These are phyloP conservation scores for Vicia sativa DNA, from an alignment of 306 rosid genomes.

Conservation along the genomic window DNA sequence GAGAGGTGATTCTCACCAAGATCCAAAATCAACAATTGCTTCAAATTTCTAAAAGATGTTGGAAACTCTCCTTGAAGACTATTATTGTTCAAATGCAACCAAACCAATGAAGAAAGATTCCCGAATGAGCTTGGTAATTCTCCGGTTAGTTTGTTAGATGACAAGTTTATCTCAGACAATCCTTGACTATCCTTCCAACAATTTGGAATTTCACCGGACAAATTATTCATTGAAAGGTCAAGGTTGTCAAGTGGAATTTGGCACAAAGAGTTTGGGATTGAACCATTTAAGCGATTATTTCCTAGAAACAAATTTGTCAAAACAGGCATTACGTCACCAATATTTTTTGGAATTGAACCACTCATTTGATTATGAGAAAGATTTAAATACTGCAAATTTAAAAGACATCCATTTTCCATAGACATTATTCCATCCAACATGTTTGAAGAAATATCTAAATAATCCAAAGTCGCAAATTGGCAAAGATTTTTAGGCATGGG, in stretches of 20 bases:
- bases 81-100: constrained; percentile 37
- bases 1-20: constrained; percentile 30
- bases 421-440: not conserved
- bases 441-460: not conserved
- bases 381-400: not conserved
- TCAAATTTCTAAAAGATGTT: not conserved
- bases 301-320: not conserved
- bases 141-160: constrained; percentile 23
- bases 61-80: constrained; percentile 15
- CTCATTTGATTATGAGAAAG: constrained; percentile 12
- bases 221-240: constrained; percentile 32
- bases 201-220: constrained; percentile 29
- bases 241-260: not conserved
- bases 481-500: too few relatives aligned
- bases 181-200: not conserved
- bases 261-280: constrained; percentile 31
- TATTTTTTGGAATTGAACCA: constrained; percentile 13
- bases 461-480: too few relatives aligned
- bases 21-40: not conserved
- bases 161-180: constrained; percentile 6
- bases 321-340: not conserved
- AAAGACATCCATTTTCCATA: not conserved
- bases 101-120: not conserved
- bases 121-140: constrained; percentile 1
- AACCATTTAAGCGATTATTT: constrained; percentile 28